These are phyloP conservation scores for Colletotrichum aenigma DNA, from an alignment of 2,329 filamentous ascomycete species.

Conservation along the genomic window DNA sequence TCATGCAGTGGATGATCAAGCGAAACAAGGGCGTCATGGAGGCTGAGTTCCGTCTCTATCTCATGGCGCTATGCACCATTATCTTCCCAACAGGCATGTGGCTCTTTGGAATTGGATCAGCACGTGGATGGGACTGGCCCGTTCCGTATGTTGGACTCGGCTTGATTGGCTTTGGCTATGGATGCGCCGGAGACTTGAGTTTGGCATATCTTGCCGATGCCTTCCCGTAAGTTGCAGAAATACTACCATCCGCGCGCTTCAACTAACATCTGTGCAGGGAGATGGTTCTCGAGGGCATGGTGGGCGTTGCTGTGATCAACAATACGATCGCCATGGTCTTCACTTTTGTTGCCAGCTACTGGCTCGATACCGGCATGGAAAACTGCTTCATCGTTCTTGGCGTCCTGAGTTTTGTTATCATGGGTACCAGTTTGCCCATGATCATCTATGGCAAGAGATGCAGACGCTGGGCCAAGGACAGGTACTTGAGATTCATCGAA, in stretches of 20 bases:
- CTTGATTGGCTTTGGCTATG: conserved; percentile 64
- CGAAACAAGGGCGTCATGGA: conserved; percentile 58
- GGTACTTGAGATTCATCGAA: conserved; percentile 51
- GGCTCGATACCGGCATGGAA: conserved; percentile 50
- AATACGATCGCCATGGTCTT: conserved; percentile 59
- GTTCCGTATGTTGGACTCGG: conserved; percentile 59
- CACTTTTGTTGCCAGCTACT: conserved; percentile 54
- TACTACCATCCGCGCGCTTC: no score
- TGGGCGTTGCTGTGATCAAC: conserved; percentile 61
- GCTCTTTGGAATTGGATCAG: conserved; percentile 57
- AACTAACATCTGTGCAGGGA: conserved; percentile 31
- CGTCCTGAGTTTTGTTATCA: conserved; percentile 53
- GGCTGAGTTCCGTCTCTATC: conserved; percentile 57
- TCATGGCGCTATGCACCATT: conserved; percentile 52
- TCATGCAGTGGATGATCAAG: conserved; percentile 59
- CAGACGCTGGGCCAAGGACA: conserved; percentile 48
- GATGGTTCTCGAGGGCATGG: conserved; percentile 63
- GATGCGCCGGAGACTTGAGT: conserved; percentile 60
- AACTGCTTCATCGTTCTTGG: conserved; percentile 57
- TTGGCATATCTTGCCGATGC: conserved; percentile 60
- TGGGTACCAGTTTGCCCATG: conserved; percentile 58
- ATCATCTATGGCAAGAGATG: conserved; percentile 56
- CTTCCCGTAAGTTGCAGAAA: conserved; percentile 50
- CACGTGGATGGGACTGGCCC: conserved; percentile 56
- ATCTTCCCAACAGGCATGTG: conserved; percentile 56